These are phyloP conservation scores for Aspergillus bertholletiae DNA, from an alignment of 495 filamentous ascomycete genomes.

Conservation along the genomic window DNA sequence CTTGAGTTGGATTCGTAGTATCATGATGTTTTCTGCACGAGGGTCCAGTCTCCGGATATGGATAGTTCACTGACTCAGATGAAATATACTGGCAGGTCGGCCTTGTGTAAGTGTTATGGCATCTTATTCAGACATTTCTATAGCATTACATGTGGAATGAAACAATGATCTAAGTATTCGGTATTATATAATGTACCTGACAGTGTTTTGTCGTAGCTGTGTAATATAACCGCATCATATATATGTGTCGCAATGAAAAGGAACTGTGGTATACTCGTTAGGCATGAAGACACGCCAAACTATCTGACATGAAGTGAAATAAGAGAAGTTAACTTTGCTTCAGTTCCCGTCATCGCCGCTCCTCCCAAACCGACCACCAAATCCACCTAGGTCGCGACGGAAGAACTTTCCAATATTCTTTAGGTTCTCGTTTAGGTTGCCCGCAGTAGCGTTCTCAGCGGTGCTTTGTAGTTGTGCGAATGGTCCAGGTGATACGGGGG, in stretches of 20 bases:
- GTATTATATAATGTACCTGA: neutral
- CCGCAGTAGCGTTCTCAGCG: conserved; percentile 32
- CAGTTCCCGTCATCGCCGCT: conserved; percentile 30
- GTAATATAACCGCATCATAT: neutral
- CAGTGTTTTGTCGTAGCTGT: neutral
- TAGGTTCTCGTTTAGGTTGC: conserved; percentile 82
- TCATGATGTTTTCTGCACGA: too few species aligned
- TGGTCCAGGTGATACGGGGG: conserved; percentile 6
- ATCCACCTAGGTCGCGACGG: conserved; percentile 76
- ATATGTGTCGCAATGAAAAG: neutral
- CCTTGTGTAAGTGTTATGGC: neutral
- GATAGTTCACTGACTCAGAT: neutral
- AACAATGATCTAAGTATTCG: neutral
- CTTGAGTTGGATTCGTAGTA: neutral
- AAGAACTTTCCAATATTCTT: conserved; percentile 97
- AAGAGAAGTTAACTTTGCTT: neutral
- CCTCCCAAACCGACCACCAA: conserved; percentile 69
- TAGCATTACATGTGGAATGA: neutral
- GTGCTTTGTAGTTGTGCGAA: conserved; percentile 10
- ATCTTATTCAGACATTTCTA: neutral
- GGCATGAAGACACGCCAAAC: neutral
- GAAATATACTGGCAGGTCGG: neutral
- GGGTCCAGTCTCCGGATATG: neutral
- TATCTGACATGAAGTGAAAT: neutral
- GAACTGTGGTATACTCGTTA: neutral